Conservation (phyloP, 805 yeast genomes). For the Lachancea cidri region DNA sequence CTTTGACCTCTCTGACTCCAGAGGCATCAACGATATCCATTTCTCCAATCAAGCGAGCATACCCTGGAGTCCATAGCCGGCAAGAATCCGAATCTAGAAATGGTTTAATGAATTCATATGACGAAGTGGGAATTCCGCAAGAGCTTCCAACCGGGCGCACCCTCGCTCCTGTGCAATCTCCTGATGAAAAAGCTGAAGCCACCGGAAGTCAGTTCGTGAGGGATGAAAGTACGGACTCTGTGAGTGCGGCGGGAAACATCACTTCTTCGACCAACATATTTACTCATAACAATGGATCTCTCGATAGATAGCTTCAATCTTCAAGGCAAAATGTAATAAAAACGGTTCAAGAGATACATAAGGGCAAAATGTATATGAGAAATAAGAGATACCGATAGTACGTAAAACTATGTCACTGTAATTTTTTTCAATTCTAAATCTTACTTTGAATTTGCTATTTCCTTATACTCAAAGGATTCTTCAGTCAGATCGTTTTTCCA, state of each 20-base stretch:
- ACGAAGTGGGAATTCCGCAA: background rate
- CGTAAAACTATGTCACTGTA: too few relatives aligned
- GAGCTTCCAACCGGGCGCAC: too few relatives aligned
- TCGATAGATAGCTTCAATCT: background rate
- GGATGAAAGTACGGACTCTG: conserved; percentile 11
- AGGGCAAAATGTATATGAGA: background rate
- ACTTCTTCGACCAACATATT: conserved; percentile 12
- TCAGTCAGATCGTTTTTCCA: too few relatives aligned
- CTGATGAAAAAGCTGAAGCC: background rate
- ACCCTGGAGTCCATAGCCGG: conserved; percentile 25
- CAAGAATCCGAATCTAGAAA: conserved; percentile 27
- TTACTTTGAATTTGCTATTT: too few relatives aligned
- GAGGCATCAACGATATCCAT: conserved; percentile 6
- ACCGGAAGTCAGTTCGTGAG: conserved; percentile 2
- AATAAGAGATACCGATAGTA: too few relatives aligned
- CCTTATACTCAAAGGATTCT: too few relatives aligned
- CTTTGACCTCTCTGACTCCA: conserved; percentile 6
- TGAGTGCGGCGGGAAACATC: conserved; percentile 6
- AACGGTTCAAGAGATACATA: background rate
- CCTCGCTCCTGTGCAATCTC: conserved; percentile 1
- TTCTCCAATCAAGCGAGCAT: conserved; percentile 14
- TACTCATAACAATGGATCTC: conserved; percentile 10
- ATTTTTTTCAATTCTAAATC: too few relatives aligned
- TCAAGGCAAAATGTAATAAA: background rate
- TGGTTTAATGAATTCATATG: conserved; percentile 21